A percentile compares a stretch with the other conserved stretches of the same genome.
phyloP scores from a whole-genome alignment of 805 yeast species.

The Suhomyces vadensis region DNA sequence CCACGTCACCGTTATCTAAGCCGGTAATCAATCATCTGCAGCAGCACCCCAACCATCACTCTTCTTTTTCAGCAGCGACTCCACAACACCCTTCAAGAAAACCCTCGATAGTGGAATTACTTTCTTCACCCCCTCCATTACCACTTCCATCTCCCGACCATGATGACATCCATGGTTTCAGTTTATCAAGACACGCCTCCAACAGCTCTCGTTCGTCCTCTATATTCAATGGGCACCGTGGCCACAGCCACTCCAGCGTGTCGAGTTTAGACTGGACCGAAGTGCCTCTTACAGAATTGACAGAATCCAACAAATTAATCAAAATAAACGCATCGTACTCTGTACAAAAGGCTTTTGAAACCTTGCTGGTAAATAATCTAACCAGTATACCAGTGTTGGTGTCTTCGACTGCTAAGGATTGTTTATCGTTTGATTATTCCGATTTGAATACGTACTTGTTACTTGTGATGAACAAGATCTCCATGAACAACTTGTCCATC shows the following conservation, averaged over 20 bases:
- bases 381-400: constrained; percentile 79
- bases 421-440: constrained; percentile 87
- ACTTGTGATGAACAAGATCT: constrained; percentile 74
- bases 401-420: constrained; percentile 48
- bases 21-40: constrained; percentile 3
- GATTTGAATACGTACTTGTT: constrained; percentile 86
- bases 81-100: constrained; percentile 34
- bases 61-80: constrained; percentile 4
- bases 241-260: constrained; percentile 7
- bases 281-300: constrained; percentile 67
- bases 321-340: constrained; percentile 65
- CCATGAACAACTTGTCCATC: constrained; percentile 35
- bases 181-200: constrained; percentile 39
- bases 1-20: constrained; percentile 9
- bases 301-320: constrained; percentile 76
- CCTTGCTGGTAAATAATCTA: constrained; percentile 66
- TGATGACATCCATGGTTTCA: constrained; percentile 39
- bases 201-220: constrained; percentile 25
- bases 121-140: constrained; percentile 75
- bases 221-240: constrained; percentile 1
- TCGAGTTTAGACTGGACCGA: constrained; percentile 64
- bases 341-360: constrained; percentile 87
- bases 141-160: constrained; percentile 42
- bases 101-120: constrained; percentile 71
- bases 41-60: constrained; percentile 5